phyloP scores from a whole-genome alignment of 2,329 filamentous ascomycete genomes.

The Huntiella omanensis region DNA sequence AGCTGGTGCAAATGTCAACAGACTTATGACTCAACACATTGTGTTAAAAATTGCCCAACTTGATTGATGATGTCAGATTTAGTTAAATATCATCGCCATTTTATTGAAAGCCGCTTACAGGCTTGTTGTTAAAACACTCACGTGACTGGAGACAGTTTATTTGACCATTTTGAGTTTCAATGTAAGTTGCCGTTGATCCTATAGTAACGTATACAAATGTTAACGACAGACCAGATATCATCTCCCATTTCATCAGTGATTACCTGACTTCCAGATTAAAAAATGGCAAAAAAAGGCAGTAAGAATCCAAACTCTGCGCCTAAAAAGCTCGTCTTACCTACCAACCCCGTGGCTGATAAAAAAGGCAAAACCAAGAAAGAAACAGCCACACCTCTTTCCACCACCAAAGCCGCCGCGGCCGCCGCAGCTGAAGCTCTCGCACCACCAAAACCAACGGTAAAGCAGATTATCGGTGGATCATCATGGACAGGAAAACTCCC shows the following conservation, averaged over 20 bases:
- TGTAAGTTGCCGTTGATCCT: neutral
- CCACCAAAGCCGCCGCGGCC: slow-evolving; percentile 6
- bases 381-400: neutral
- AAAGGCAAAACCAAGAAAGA: slow-evolving; percentile 7
- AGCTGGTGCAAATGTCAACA: too few relatives aligned
- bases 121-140: neutral
- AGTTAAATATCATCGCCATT: too few relatives aligned
- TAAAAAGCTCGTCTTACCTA: neutral
- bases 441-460: slow-evolving; percentile 42
- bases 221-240: too few relatives aligned
- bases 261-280: neutral
- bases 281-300: slow-evolving; percentile 9
- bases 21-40: too few relatives aligned
- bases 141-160: neutral
- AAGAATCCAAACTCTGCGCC: slow-evolving; percentile 4
- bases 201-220: neutral
- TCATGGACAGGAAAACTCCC: slow-evolving; percentile 97
- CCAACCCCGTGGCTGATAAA: slow-evolving; percentile 1
- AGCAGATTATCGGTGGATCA: slow-evolving; percentile 77
- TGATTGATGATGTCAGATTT: too few relatives aligned
- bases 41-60: too few relatives aligned
- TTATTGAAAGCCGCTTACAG: neutral
- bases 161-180: neutral
- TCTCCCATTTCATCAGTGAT: too few relatives aligned
- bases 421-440: slow-evolving; percentile 15